phyloP scores from a whole-genome alignment of 2,329 filamentous ascomycete genomes.

The Leptographium flavum region DNA sequence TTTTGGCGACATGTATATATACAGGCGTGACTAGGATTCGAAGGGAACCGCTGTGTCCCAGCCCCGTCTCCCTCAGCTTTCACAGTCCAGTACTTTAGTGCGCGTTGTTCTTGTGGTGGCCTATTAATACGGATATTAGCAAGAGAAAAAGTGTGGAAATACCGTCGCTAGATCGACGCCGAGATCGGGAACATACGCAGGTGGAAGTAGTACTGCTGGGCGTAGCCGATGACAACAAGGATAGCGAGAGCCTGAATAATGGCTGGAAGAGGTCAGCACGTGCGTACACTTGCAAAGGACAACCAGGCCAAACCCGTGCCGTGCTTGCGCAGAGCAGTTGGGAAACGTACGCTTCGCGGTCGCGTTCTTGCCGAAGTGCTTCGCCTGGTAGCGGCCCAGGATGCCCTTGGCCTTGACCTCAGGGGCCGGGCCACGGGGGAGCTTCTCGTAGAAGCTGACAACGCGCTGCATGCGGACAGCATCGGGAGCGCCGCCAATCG shows the following conservation, averaged over 20 bases:
- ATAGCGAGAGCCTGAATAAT: constrained; percentile 73
- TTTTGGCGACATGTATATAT: constrained; percentile 23
- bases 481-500: constrained; percentile 87
- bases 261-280: constrained; percentile 35
- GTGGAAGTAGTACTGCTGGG: constrained; percentile 99
- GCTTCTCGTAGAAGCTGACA: constrained; percentile 97
- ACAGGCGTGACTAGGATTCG: constrained; percentile 14
- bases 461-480: constrained; percentile 96
- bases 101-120: constrained; percentile 99
- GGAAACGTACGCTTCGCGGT: constrained; percentile 66
- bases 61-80: constrained; percentile 5
- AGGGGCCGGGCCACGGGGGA: constrained; percentile 83
- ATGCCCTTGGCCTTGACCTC: constrained; percentile 69
- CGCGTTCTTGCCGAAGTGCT: constrained; percentile 92
- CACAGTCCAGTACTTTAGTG: constrained; percentile 49
- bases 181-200: constrained; percentile 56
- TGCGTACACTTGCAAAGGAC: neutral
- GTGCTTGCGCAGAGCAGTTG: neutral
- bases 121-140: too few relatives aligned
- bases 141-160: too few relatives aligned
- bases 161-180: neutral
- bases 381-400: constrained; percentile 69
- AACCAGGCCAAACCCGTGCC: too few relatives aligned
- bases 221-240: constrained; percentile 74
- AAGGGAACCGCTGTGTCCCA: constrained; percentile 2